These are phyloP conservation scores for Fusarium chaquense DNA, from an alignment of 2,329 filamentous ascomycete species.

Conservation along the genomic window DNA sequence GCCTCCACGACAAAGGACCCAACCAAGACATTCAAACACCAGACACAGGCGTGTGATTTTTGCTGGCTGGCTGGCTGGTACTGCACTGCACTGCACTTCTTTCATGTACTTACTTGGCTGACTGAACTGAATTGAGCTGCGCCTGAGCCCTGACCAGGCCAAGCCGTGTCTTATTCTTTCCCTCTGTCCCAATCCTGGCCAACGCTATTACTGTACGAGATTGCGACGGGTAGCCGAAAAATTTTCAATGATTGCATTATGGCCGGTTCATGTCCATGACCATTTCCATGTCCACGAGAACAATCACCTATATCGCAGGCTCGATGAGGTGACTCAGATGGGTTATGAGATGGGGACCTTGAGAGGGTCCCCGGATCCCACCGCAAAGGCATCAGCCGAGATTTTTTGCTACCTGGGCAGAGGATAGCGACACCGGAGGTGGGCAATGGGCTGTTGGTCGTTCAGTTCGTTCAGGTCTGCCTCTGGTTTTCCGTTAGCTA, in stretches of 20 bases:
- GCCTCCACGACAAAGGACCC: conserved; percentile 24
- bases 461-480: conserved; percentile 25
- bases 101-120: conserved; percentile 16
- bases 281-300: conserved; percentile 20
- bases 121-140: conserved; percentile 23
- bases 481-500: conserved; percentile 41
- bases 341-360: conserved; percentile 28
- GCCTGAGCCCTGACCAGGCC: conserved; percentile 17
- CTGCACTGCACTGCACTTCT: background rate
- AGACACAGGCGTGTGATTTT: conserved; percentile 47
- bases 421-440: conserved; percentile 49
- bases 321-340: conserved; percentile 48
- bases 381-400: conserved; percentile 49
- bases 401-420: conserved; percentile 45
- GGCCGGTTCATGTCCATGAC: conserved; percentile 34
- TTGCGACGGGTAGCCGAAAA: conserved; percentile 37
- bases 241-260: conserved; percentile 34
- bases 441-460: conserved; percentile 47
- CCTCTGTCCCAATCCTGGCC: conserved; percentile 22
- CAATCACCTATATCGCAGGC: conserved; percentile 36
- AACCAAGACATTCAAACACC: conserved; percentile 44
- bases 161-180: conserved; percentile 8
- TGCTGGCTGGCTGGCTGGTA: conserved; percentile 20
- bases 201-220: conserved; percentile 28
- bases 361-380: conserved; percentile 46